phyloP scores from a whole-genome alignment of 78 protist species.

The Emiliania huxleyi region DNA sequence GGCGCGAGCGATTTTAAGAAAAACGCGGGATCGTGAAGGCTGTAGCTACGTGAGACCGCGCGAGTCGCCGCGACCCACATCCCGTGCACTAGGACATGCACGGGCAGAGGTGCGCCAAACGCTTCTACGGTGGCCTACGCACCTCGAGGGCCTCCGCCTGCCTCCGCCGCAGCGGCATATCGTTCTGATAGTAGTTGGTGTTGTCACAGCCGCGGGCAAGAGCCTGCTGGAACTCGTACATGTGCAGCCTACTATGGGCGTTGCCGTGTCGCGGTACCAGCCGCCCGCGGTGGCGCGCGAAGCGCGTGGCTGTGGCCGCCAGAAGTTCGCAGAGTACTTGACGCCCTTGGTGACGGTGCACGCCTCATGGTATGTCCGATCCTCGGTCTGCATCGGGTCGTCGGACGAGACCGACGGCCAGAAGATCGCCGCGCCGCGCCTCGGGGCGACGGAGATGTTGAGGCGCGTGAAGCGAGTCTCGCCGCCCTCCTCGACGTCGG shows the following conservation, averaged over 20 bases:
- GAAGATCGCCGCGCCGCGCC: background rate
- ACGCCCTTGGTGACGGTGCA: background rate
- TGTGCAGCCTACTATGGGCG: background rate
- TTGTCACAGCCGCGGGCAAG: background rate
- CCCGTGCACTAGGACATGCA: no score
- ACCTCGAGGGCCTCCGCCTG: no score
- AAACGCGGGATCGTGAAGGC: no score
- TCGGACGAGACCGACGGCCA: background rate
- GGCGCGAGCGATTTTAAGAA: no score
- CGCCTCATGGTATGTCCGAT: background rate
- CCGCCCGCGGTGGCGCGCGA: no score
- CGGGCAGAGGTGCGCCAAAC: no score
- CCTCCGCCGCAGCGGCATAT: no score
- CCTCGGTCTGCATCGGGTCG: background rate
- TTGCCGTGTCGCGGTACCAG: no score
- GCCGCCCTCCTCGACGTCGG: constrained; percentile 21
- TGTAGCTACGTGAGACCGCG: no score
- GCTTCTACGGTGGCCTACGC: no score
- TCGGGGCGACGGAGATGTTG: constrained; percentile 1
- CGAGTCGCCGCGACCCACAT: no score
- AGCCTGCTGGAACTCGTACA: background rate
- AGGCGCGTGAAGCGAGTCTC: background rate
- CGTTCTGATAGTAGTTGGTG: background rate
- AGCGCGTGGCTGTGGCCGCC: background rate
- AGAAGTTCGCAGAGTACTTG: background rate